Conservation (phyloP, 164 flowering plant genomes). For the Nymphaea colorata region DNA sequence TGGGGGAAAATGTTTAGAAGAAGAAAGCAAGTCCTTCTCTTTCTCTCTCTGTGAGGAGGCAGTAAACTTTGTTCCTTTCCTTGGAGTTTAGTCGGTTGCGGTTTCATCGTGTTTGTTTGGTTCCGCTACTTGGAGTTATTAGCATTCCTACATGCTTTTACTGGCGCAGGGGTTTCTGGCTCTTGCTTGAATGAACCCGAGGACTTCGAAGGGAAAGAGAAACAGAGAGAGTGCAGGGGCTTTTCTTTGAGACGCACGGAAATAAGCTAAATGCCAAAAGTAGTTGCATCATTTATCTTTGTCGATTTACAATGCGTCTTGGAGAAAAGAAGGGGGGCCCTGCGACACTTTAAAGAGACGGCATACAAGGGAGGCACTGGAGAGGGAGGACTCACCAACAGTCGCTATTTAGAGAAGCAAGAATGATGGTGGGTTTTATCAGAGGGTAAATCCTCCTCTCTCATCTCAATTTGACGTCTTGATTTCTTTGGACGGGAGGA, state of each 20-base stretch:
- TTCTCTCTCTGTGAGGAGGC: too few relatives aligned
- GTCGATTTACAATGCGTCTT: not conserved
- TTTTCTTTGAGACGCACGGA: not conserved
- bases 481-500: not conserved
- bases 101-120: too few relatives aligned
- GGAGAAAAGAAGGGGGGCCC: not conserved
- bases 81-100: too few relatives aligned
- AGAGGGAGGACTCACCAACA: not conserved
- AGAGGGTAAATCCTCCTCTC: not conserved
- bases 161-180: too few relatives aligned
- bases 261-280: not conserved
- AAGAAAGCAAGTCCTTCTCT: too few relatives aligned
- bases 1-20: too few relatives aligned
- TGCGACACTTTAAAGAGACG: not conserved
- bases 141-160: too few relatives aligned
- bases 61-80: too few relatives aligned
- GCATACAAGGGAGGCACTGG: not conserved
- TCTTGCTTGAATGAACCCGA: too few relatives aligned
- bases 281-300: not conserved
- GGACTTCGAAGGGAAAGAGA: too few relatives aligned
- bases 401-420: not conserved
- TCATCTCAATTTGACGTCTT: not conserved
- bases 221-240: not conserved
- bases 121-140: too few relatives aligned
- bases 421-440: not conserved